Base-by-base conservation (phyloP, 1,139 yeast species). In the Lodderomyces elongisporus region DNA sequence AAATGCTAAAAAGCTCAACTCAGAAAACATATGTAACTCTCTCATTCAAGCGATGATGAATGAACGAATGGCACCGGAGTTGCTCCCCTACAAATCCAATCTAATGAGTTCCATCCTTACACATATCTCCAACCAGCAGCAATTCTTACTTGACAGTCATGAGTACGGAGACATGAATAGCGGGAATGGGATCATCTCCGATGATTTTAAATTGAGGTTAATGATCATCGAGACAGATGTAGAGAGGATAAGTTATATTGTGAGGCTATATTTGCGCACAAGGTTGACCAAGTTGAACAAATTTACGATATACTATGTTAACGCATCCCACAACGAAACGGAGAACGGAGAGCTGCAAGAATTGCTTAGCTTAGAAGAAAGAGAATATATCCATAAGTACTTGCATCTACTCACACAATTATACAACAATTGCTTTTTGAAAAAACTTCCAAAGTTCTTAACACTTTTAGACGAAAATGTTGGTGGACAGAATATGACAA, bases 171-270 rank as follows among this genome's bases (percentile, higher is more conserved):
- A 66, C 40, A 47, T 58, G 31, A 66, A 67, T 37, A 59, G 60
- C 2, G 62, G 56, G 13, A 46, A 62, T 2, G 72, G 72, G 1
- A 52, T 66, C 2, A 52, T 67, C 7, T 52, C 60, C n/a, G 64
- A 68, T 28, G 91, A 84, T 47, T 81, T 82, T 54, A 89, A 89
- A 53, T 61, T 91, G 37, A 82, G 83, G 40, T 63, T 89, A 28
- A 76, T 91, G 66, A 74, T 93, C 14, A 79, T 89, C 42, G 98
- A 91, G 52, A 83, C 95, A 3, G 98, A 91, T 48, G 70, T 91
- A 17, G 98, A 91, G 49, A 63, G 98, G 38, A 74, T 87, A 31
- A 87, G 83, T 48, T 91, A 81, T 52, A 60, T 91, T 28, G 66
- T 89, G 14, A 65, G 97, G 36, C 73, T 88, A 17, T 89, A 87